Conservation (phyloP, 2,329 filamentous ascomycete species). For the Microcyclosporella mali region DNA sequence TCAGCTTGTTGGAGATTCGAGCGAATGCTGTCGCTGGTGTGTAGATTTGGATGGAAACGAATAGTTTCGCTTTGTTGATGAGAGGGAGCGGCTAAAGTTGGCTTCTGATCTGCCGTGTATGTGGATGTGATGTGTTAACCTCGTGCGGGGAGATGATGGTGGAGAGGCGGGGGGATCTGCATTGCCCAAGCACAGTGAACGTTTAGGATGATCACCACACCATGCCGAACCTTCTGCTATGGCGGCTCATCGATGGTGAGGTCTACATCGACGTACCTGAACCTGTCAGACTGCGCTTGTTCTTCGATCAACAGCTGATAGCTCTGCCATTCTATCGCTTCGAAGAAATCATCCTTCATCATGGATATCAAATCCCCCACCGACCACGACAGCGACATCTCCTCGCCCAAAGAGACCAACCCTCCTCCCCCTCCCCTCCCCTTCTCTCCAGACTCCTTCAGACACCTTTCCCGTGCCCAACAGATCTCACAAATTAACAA, state of each 20-base stretch:
- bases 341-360: not conserved
- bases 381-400: not conserved
- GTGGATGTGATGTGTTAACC: too few relatives aligned
- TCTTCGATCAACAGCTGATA: not conserved
- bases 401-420: not conserved
- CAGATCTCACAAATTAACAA: not conserved
- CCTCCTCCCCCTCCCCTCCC: not conserved
- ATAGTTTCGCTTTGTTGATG: too few relatives aligned
- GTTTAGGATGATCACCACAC: not conserved
- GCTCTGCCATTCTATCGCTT: not conserved
- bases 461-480: conserved; percentile 1
- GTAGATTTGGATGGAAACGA: too few relatives aligned
- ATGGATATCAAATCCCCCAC: not conserved
- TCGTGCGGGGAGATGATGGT: too few relatives aligned
- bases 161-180: not conserved
- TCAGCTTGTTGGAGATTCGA: conserved; percentile 10
- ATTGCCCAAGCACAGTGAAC: not conserved
- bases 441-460: conserved; percentile 2
- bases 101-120: too few relatives aligned
- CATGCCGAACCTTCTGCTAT: not conserved
- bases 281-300: not conserved
- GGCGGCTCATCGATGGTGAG: not conserved
- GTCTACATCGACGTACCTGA: too few relatives aligned
- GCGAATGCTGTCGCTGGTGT: not conserved
- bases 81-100: too few relatives aligned